A percentile compares a stretch with the other conserved stretches of the same genome.
phyloP scores from a whole-genome alignment of 208 protist species.

The Crithidia mellificae region DNA sequence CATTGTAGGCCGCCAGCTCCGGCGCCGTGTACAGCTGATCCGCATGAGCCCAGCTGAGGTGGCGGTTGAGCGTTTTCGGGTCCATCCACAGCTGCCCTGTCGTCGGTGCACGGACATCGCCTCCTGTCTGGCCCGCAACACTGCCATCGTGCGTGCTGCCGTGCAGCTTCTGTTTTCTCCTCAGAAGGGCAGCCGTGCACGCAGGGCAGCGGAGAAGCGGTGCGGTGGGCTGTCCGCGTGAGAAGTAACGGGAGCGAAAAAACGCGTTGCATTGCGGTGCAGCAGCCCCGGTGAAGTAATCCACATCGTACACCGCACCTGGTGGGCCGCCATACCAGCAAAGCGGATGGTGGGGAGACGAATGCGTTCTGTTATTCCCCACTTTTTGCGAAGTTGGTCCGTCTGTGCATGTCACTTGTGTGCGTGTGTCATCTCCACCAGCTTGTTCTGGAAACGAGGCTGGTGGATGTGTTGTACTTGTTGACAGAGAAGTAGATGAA shows the following conservation, averaged over 20 bases:
- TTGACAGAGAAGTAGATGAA: too few relatives aligned
- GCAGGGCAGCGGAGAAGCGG: slow-evolving; percentile 45
- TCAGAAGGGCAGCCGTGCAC: slow-evolving; percentile 17
- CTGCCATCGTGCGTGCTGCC: neutral
- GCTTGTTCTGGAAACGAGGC: too few relatives aligned
- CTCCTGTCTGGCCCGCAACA: too few relatives aligned
- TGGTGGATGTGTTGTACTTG: too few relatives aligned
- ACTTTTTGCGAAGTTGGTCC: too few relatives aligned
- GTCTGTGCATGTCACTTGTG: too few relatives aligned
- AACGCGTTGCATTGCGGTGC: slow-evolving; percentile 19
- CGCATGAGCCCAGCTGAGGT: slow-evolving; percentile 70
- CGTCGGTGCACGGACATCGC: too few relatives aligned
- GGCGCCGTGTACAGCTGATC: slow-evolving; percentile 42
- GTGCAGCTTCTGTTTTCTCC: too few relatives aligned
- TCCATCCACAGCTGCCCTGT: slow-evolving; percentile 24
- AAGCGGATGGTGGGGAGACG: neutral
- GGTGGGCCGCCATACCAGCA: slow-evolving; percentile 29
- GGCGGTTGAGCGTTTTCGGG: slow-evolving; percentile 51
- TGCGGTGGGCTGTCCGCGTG: slow-evolving; percentile 24
- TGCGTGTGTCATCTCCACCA: too few relatives aligned
- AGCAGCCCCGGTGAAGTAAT: slow-evolving; percentile 28
- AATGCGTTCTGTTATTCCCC: too few relatives aligned
- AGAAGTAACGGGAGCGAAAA: slow-evolving; percentile 34
- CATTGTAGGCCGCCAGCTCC: slow-evolving; percentile 59
- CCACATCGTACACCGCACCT: slow-evolving; percentile 20